Percentiles rank a stretch among this genome's conserved stretches.
phyloP scores from a whole-genome alignment of 305 asterid species.

The Withania somnifera region DNA sequence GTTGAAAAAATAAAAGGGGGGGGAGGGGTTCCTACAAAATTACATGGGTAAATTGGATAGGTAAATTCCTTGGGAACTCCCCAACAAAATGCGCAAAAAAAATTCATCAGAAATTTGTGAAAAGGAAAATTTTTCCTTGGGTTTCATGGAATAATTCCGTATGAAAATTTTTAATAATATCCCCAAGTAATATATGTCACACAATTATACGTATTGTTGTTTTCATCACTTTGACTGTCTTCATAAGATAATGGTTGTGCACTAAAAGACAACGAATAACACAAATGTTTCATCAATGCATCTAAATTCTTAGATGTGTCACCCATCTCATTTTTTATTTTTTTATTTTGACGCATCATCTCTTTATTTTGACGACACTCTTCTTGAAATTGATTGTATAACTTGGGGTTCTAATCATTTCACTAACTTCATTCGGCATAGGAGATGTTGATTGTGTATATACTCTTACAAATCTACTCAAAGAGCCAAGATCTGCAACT shows the following conservation, averaged over 20 bases:
- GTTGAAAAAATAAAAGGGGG: background rate
- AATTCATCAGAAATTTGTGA: no score
- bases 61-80: background rate
- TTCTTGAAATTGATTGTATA: background rate
- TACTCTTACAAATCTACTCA: background rate
- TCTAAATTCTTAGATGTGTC: background rate
- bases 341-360: background rate
- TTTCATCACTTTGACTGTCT: no score
- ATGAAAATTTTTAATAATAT: no score
- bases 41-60: background rate
- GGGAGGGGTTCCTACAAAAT: background rate
- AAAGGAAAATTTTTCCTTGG: no score
- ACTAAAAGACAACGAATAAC: background rate
- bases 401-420: background rate
- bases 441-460: background rate
- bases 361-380: background rate
- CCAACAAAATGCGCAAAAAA: no score
- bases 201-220: no score
- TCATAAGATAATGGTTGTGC: no score
- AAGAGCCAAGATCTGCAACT: background rate
- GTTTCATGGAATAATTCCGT: no score
- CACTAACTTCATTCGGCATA: background rate
- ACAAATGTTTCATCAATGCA: background rate
- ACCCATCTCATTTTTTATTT: background rate
- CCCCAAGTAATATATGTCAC: no score